These are phyloP conservation scores for Trametes meyenii DNA, from an alignment of 768 basidiomycete species.

Conservation along the genomic window DNA sequence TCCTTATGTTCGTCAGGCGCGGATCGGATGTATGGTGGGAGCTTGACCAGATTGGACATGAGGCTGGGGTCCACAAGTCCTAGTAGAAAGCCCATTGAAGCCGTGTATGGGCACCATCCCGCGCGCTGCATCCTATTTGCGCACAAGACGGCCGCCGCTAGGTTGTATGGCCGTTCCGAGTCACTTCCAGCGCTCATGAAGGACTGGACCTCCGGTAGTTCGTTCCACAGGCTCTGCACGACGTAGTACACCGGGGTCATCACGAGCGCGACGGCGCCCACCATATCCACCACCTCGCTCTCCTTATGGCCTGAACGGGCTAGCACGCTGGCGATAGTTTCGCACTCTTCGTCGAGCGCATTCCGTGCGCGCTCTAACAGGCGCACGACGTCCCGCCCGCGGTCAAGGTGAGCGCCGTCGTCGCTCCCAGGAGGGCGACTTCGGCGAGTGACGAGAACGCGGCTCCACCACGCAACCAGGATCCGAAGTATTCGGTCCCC, in stretches of 20 bases:
- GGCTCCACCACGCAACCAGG: neutral
- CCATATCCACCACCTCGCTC: neutral
- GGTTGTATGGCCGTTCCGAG: too few species aligned
- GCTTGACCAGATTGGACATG: too few species aligned
- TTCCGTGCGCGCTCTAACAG: neutral
- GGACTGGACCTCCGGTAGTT: too few species aligned
- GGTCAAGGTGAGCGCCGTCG: neutral
- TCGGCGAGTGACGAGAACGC: too few species aligned
- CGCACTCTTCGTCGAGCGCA: conserved; percentile 4
- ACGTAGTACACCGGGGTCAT: neutral
- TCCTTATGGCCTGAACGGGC: neutral
- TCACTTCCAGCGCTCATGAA: too few species aligned
- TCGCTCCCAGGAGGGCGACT: too few species aligned
- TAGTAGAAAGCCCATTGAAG: neutral
- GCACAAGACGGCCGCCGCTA: too few species aligned
- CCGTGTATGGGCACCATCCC: too few species aligned
- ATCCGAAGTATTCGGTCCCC: neutral
- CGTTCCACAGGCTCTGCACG: neutral
- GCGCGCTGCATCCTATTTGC: too few species aligned
- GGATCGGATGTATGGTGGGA: too few species aligned
- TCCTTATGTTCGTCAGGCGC: too few species aligned
- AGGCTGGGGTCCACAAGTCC: too few species aligned
- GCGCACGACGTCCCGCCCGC: neutral
- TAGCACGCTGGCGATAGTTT: neutral
- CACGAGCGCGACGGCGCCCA: neutral